A percentile compares a stretch with the other conserved stretches of the same genome.
phyloP scores from a whole-genome alignment of 129 eudicot genomes.

The Arctium minus region DNA sequence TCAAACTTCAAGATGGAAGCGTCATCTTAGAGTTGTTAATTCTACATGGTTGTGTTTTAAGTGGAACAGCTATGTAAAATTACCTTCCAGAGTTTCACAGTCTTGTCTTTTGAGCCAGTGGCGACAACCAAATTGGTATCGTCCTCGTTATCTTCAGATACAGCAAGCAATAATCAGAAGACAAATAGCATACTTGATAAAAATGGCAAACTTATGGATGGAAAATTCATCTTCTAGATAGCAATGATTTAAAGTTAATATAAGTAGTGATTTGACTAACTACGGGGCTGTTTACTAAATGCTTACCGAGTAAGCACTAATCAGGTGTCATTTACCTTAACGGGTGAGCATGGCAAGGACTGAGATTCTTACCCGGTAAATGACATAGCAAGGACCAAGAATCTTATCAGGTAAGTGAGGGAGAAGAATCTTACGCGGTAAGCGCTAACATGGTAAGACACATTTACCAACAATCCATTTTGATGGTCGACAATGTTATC shows the following conservation, averaged over 20 bases:
- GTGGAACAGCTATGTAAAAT: neutral
- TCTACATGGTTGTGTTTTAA: neutral
- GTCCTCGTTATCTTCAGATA: constrained; percentile 32
- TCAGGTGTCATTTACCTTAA: too few relatives aligned
- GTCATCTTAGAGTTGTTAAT: neutral
- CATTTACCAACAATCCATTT: too few relatives aligned
- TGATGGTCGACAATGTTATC: too few relatives aligned
- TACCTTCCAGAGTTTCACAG: constrained; percentile 83
- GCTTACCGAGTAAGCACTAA: too few relatives aligned
- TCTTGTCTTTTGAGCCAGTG: constrained; percentile 84
- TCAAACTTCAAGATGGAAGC: constrained; percentile 42
- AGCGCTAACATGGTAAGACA: too few relatives aligned
- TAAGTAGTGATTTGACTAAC: neutral
- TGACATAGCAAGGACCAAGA: too few relatives aligned
- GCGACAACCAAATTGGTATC: constrained; percentile 49
- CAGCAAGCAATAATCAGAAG: constrained; percentile 1
- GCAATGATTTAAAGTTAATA: neutral
- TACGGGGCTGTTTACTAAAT: too few relatives aligned
- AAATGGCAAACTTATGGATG: neutral
- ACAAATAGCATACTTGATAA: neutral
- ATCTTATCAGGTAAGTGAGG: too few relatives aligned
- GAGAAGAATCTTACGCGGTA: too few relatives aligned
- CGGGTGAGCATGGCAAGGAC: too few relatives aligned
- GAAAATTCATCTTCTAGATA: neutral
- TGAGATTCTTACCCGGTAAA: too few relatives aligned